A percentile compares a stretch with the other conserved stretches of the same genome.
Evolutionary conservation across 1,139 yeast species (phyloP).

Genomic region (Geotrichum reessii): DNA sequence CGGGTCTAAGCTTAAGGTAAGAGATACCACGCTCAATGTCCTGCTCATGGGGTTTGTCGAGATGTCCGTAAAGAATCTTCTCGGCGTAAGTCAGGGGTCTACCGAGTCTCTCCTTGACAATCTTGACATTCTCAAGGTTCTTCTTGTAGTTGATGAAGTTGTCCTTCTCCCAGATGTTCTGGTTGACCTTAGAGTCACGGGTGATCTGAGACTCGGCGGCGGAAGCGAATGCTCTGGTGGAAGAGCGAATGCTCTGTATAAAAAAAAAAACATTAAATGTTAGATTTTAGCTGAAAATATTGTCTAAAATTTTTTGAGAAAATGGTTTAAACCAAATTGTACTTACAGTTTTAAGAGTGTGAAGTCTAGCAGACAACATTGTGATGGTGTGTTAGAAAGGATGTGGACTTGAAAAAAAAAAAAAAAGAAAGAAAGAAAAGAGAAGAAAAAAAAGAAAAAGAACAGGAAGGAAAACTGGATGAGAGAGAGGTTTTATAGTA

Average conservation of each 20-base stretch:
- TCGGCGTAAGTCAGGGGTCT: conserved; percentile 97
- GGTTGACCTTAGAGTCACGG: too few species aligned
- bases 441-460: background rate
- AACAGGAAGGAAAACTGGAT: background rate
- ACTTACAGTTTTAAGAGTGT: background rate
- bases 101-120: too few species aligned
- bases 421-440: background rate
- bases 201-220: too few species aligned
- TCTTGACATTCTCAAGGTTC: too few species aligned
- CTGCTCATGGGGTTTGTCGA: conserved; percentile 84
- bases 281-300: too few species aligned
- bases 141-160: conserved; percentile 67
- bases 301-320: too few species aligned
- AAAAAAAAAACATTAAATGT: too few species aligned
- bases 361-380: conserved; percentile 52
- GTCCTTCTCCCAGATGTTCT: conserved; percentile 55
- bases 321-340: too few species aligned
- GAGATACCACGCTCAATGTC: conserved; percentile 76
- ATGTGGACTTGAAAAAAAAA: background rate
- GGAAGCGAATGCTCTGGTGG: too few species aligned
- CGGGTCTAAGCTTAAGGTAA: conserved; percentile 90
- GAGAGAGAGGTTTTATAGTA: background rate
- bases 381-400: background rate
- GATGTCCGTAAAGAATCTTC: conserved; percentile 91
- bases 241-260: background rate